Percentiles rank a stretch among this genome's conserved stretches.
These are phyloP conservation scores for Solanum medicagineum DNA, from an alignment of 257 asterid genomes.

Conservation along the genomic window DNA sequence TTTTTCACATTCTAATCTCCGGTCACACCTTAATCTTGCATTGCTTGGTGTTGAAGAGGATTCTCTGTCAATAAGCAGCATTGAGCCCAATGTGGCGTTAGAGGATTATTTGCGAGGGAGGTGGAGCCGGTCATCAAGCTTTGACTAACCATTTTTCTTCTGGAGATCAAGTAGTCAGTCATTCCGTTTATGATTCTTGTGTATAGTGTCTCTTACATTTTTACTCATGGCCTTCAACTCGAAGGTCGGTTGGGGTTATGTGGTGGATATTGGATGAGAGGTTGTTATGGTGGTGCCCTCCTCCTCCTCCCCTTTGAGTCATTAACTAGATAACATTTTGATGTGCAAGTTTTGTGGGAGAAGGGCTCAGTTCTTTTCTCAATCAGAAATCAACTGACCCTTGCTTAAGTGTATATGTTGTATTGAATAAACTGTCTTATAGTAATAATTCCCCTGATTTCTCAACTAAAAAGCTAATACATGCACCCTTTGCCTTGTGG, in stretches of 20 bases:
- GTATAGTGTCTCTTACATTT: background rate
- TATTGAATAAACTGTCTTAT: background rate
- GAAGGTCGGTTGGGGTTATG: background rate
- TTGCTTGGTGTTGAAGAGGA: conserved; percentile 72
- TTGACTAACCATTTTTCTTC: conserved; percentile 35
- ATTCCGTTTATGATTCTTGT: conserved; percentile 9
- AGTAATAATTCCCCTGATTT: background rate
- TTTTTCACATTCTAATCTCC: conserved; percentile 51
- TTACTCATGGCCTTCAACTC: background rate
- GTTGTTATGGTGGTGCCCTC: conserved; percentile 71
- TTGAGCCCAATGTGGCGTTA: conserved; percentile 57
- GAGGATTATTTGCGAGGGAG: conserved; percentile 78
- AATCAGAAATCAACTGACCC: conserved; percentile 5
- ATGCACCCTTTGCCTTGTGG: background rate
- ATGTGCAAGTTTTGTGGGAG: conserved; percentile 4
- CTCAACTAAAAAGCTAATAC: background rate
- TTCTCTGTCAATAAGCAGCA: conserved; percentile 66
- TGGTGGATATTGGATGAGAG: conserved; percentile 72
- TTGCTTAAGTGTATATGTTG: background rate
- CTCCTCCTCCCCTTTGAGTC: conserved; percentile 43
- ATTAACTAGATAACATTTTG: conserved; percentile 9
- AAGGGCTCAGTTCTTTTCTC: conserved; percentile 6
- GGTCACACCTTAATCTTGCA: conserved; percentile 76
- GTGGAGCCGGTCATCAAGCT: conserved; percentile 89
- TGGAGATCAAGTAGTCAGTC: background rate